Evolutionary conservation across 2,329 filamentous ascomycete genomes (phyloP).

Genomic region (Pseudopithomyces chartarum): DNA sequence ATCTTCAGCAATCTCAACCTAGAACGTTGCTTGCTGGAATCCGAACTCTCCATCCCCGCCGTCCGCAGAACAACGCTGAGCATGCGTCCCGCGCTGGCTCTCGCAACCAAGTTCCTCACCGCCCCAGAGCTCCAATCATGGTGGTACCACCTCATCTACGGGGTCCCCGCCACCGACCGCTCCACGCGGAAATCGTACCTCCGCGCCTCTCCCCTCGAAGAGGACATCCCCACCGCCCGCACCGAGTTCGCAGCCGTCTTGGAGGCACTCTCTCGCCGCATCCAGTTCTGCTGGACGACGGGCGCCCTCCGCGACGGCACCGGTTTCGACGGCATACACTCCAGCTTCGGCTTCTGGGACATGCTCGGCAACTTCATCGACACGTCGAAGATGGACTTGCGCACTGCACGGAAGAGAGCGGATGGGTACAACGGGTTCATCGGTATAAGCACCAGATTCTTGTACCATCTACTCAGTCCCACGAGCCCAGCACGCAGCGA

Average conservation of each 20-base stretch:
- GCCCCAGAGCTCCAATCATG: not conserved
- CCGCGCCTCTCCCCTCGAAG: not conserved
- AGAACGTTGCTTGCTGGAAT: not conserved
- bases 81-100: not conserved
- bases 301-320: too few relatives aligned
- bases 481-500: not conserved
- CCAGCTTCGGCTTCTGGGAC: not conserved
- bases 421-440: not conserved
- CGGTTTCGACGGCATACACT: not conserved
- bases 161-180: not conserved
- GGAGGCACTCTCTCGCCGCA: not conserved
- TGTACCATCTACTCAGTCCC: not conserved
- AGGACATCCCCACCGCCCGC: not conserved
- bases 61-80: not conserved
- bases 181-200: not conserved
- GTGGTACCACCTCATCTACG: conserved; percentile 3
- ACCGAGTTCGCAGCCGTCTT: not conserved
- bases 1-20: not conserved
- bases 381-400: not conserved
- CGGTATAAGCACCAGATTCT: not conserved
- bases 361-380: not conserved
- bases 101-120: not conserved
- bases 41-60: not conserved
- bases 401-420: too few relatives aligned
- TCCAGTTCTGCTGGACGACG: not conserved